phyloP scores from a whole-genome alignment of 345 rosid genomes.

The Corymbia maculata region DNA sequence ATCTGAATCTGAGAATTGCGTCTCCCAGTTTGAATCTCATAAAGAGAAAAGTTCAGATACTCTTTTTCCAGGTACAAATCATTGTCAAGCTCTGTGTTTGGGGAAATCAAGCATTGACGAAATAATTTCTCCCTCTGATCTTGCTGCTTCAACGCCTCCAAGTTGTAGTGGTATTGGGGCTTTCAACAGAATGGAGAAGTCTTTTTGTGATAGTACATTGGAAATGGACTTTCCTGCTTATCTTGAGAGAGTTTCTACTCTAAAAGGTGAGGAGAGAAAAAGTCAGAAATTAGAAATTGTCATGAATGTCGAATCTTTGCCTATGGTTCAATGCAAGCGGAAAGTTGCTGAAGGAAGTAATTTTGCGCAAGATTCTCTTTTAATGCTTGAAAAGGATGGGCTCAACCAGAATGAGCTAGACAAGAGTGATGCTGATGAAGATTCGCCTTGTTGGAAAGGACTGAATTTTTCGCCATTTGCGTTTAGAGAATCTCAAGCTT shows the following conservation, averaged over 20 bases:
- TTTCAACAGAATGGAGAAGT: background rate
- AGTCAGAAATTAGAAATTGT: background rate
- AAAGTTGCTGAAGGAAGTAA: constrained; percentile 5
- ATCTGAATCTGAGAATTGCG: background rate
- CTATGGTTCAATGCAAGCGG: background rate
- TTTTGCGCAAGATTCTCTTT: constrained; percentile 6
- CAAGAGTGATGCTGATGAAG: constrained; percentile 38
- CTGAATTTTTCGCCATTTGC: constrained; percentile 1
- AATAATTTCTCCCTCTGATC: background rate
- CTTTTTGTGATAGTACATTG: background rate
- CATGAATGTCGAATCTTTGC: background rate
- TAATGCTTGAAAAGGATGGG: background rate
- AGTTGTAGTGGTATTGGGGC: background rate
- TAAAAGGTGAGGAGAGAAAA: background rate
- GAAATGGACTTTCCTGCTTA: background rate
- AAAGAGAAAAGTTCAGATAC: background rate
- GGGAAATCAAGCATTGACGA: background rate
- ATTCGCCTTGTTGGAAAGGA: constrained; percentile 71
- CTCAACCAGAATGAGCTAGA: background rate
- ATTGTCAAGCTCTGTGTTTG: background rate
- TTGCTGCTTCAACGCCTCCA: background rate
- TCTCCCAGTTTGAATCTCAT: background rate
- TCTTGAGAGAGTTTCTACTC: background rate
- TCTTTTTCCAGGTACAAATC: background rate
- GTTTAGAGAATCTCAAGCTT: background rate